These are phyloP conservation scores for Fraxinus velutina DNA, from an alignment of 305 asterid species.

Conservation along the genomic window DNA sequence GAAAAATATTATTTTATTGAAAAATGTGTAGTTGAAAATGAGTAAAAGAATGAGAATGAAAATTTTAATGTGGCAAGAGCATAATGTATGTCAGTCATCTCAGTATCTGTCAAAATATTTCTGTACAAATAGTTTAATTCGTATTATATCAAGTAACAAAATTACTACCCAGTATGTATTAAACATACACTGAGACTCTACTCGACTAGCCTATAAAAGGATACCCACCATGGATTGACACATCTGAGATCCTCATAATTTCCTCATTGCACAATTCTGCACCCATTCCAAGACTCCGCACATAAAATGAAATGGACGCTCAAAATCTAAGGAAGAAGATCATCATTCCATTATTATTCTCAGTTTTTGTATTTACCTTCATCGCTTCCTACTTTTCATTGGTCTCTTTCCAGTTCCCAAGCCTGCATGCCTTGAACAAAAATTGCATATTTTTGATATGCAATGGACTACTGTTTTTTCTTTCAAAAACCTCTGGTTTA, in stretches of 20 bases:
- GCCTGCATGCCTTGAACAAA: neutral
- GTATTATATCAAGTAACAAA: neutral
- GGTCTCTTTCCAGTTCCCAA: neutral
- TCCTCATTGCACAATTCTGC: neutral
- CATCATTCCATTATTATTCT: constrained; percentile 18
- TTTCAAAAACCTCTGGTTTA: neutral
- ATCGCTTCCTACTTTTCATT: neutral
- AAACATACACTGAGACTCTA: neutral
- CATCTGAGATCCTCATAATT: neutral
- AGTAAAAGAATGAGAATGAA: no score
- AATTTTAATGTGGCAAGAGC: no score
- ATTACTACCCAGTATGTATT: neutral
- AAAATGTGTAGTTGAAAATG: no score
- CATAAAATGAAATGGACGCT: neutral
- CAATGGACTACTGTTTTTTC: neutral
- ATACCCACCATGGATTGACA: neutral
- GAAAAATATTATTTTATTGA: no score
- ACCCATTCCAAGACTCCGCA: neutral
- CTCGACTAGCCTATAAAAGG: neutral
- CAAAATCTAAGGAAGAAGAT: neutral
- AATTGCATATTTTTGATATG: neutral
- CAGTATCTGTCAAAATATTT: no score
- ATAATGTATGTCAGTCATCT: no score
- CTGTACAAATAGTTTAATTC: no score
- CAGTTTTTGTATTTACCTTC: constrained; percentile 25